Conservation (phyloP, 768 basidiomycete genomes). For the Chalciporus chontae region DNA sequence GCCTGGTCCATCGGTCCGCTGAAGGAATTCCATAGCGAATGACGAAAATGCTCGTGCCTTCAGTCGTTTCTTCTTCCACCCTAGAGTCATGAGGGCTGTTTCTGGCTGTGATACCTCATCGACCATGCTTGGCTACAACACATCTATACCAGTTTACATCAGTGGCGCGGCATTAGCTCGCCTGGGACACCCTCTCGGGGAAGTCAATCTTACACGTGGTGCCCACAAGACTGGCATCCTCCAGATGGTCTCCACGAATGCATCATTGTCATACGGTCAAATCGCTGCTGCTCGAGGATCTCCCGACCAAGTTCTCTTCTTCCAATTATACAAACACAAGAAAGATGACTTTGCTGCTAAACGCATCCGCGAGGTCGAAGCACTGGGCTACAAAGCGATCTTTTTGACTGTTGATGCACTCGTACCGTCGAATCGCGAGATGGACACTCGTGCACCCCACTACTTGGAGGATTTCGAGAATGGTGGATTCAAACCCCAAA, state of each 20-base stretch:
- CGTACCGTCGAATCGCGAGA: slow-evolving; percentile 77
- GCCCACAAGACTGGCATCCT: slow-evolving; percentile 65
- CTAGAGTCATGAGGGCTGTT: slow-evolving; percentile 73
- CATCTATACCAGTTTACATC: slow-evolving; percentile 78
- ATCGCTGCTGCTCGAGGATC: slow-evolving; percentile 55
- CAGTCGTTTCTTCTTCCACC: slow-evolving; percentile 80
- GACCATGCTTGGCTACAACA: slow-evolving; percentile 65
- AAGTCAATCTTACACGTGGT: slow-evolving; percentile 76
- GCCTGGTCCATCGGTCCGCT: slow-evolving; percentile 13
- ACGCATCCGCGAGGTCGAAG: slow-evolving; percentile 67
- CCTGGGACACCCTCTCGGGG: slow-evolving; percentile 87
- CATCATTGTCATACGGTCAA: slow-evolving; percentile 61
- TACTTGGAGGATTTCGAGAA: slow-evolving; percentile 54
- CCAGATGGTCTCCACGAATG: slow-evolving; percentile 82
- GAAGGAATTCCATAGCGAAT: slow-evolving; percentile 40
- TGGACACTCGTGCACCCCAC: slow-evolving; percentile 62
- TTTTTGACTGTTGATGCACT: slow-evolving; percentile 90
- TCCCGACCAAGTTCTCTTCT: slow-evolving; percentile 64
- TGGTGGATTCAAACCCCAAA: slow-evolving; percentile 25
- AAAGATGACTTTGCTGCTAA: slow-evolving; percentile 63
- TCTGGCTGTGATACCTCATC: slow-evolving; percentile 66
- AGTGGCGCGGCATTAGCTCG: slow-evolving; percentile 81
- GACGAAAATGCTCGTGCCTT: slow-evolving; percentile 78
- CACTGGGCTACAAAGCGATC: slow-evolving; percentile 80
- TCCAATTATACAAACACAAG: slow-evolving; percentile 83